Evolutionary conservation across 2,329 filamentous ascomycete species (phyloP), one percentile per base, ranked within the genome.

Genomic region (Coniella lustricola): DNA sequence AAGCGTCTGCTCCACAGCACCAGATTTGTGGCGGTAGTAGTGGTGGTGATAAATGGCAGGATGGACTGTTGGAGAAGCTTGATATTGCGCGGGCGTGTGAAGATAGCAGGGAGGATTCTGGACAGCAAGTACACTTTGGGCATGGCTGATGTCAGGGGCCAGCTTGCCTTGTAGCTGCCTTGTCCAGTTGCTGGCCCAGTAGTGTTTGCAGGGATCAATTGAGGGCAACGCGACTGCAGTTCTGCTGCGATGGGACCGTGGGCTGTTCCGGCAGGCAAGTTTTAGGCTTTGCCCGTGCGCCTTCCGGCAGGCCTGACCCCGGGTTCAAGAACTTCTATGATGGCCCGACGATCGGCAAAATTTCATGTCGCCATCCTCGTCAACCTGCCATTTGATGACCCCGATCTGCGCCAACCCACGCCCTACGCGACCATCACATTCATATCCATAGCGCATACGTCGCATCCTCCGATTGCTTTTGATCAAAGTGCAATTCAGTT

Each of bases 281-380:
- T 17, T 35, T 44, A 29, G 25, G 25, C 25, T 14, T n/a, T 21
- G 17, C 3, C 25, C 17, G 38, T 31, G 7, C n/a, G 22, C 37
- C 0, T 4, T 5, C n/a, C 8, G 16, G 22, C 22, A 17, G 13
- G n/a, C n/a, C n/a, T n/a, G n/a, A n/a, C n/a, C n/a, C n/a, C n/a
- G n/a, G n/a, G n/a, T n/a, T n/a, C n/a, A n/a, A n/a, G n/a, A n/a
- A n/a, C 14, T 17, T 29, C 14, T 41, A 52, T 17, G 29, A 29
- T 42, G 37, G 50, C 48, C 44, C 48, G 47, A 45, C 34, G 32
- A 50, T 50, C 47, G 50, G 50, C 50, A 52, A 52, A 52, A 52
- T 52, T 52, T 52, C 43, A 44, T 29, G 46, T 49, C 40, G 41
- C 42, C 43, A 29, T 46, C 49, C 34, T 45, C 40, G 42, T 40